These are phyloP conservation scores for Pistacia integerrima DNA, from an alignment of 345 rosid species.

Conservation along the genomic window DNA sequence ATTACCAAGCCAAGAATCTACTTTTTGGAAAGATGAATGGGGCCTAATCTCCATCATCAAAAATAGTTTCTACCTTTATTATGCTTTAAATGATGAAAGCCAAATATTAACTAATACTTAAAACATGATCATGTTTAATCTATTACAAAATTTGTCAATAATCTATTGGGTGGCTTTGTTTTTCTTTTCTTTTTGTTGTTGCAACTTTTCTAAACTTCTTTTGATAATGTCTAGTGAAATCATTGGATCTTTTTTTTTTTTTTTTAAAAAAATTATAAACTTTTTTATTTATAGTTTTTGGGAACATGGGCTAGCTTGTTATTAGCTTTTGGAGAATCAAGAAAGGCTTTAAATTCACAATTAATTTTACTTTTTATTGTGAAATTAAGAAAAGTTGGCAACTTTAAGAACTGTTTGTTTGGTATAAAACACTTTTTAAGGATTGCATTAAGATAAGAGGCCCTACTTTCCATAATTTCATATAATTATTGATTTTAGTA, in stretches of 20 bases:
- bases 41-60: conserved; percentile 34
- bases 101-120: conserved; percentile 13
- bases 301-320: conserved; percentile 38
- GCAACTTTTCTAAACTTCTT: conserved; percentile 52
- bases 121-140: conserved; percentile 18
- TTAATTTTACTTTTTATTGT: conserved; percentile 27
- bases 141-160: conserved; percentile 26
- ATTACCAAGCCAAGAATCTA: not conserved
- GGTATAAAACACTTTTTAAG: conserved; percentile 9
- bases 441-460: conserved; percentile 20
- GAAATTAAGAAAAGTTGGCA: conserved; percentile 23
- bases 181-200: conserved; percentile 21
- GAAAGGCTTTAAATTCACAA: conserved; percentile 22
- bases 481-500: not conserved
- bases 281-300: conserved; percentile 16
- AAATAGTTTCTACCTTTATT: conserved; percentile 7
- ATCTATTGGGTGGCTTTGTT: conserved; percentile 16
- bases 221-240: conserved; percentile 49
- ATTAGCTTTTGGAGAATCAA: conserved; percentile 30
- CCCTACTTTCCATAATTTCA: conserved; percentile 36
- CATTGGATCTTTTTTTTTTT: conserved; percentile 22
- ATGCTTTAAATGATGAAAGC: conserved; percentile 25
- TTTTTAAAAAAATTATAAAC: not conserved
- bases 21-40: conserved; percentile 29
- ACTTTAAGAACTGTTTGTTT: conserved; percentile 13